phyloP scores from a whole-genome alignment of 768 basidiomycete genomes.

The Zangia roseola region DNA sequence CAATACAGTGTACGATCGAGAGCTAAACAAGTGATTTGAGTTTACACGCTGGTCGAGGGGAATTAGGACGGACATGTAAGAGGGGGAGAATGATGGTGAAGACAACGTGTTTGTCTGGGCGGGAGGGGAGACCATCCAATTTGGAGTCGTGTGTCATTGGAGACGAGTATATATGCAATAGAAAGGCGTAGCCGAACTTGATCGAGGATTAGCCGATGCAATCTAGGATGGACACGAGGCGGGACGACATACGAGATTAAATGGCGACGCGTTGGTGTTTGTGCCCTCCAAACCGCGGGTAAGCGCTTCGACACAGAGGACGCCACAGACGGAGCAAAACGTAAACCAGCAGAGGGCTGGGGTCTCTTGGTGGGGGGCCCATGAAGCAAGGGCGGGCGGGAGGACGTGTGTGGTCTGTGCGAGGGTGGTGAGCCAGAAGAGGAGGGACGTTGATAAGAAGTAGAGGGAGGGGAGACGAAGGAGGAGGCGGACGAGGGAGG shows the following conservation, averaged over 20 bases:
- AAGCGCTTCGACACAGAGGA: conserved; percentile 64
- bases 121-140: conserved; percentile 45
- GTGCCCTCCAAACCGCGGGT: conserved; percentile 68
- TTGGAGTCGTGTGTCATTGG: conserved; percentile 53
- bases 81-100: conserved; percentile 72
- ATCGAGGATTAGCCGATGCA: conserved; percentile 1
- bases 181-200: conserved; percentile 75
- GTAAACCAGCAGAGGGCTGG: conserved; percentile 70
- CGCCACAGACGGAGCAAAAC: conserved; percentile 64
- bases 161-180: conserved; percentile 71
- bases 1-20: too few species aligned
- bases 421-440: conserved; percentile 57
- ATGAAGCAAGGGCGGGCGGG: conserved; percentile 37
- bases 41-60: not conserved
- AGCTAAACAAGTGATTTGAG: too few species aligned
- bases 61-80: conserved; percentile 51
- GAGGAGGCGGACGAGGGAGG: conserved; percentile 54
- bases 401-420: conserved; percentile 50
- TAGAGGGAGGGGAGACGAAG: conserved; percentile 66
- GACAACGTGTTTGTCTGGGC: conserved; percentile 73
- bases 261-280: conserved; percentile 56
- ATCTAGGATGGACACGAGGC: conserved; percentile 2
- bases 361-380: conserved; percentile 54
- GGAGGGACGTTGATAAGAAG: conserved; percentile 52
- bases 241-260: conserved; percentile 61